Percentiles rank a stretch among this genome's conserved stretches.
Evolutionary conservation across 2,329 filamentous ascomycete species (phyloP).

Genomic region (Xylariaceae sp.): DNA sequence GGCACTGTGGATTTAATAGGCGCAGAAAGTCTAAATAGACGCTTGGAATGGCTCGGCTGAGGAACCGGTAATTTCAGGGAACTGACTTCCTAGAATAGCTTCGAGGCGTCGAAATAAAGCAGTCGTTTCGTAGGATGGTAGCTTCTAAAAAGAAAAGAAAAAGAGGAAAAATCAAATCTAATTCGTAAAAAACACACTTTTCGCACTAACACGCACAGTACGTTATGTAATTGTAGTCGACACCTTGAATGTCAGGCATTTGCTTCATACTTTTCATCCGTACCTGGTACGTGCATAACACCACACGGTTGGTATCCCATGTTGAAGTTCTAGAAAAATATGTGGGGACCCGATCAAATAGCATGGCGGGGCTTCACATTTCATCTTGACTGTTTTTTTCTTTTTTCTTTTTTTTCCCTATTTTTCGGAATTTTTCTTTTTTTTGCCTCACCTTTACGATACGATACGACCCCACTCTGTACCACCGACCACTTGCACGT

Average conservation of each 20-base stretch:
- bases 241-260: neutral
- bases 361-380: neutral
- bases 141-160: too few species aligned
- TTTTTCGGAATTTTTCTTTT: too few species aligned
- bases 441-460: too few species aligned
- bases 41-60: neutral
- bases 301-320: too few species aligned
- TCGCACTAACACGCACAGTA: too few species aligned
- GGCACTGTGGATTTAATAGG: neutral
- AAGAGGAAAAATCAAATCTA: too few species aligned
- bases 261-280: neutral
- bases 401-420: neutral
- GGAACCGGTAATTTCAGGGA: neutral
- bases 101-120: neutral
- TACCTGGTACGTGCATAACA: neutral
- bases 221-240: too few species aligned
- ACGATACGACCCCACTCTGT: too few species aligned
- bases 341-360: neutral
- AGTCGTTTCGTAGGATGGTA: too few species aligned
- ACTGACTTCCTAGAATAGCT: neutral
- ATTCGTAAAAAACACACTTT: too few species aligned
- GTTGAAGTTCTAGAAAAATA: neutral
- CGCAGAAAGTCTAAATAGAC: neutral
- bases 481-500: too few species aligned
- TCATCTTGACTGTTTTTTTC: neutral